Conservation (phyloP, 352 stramenopile genomes). For the Phytophthora podocarpi region DNA sequence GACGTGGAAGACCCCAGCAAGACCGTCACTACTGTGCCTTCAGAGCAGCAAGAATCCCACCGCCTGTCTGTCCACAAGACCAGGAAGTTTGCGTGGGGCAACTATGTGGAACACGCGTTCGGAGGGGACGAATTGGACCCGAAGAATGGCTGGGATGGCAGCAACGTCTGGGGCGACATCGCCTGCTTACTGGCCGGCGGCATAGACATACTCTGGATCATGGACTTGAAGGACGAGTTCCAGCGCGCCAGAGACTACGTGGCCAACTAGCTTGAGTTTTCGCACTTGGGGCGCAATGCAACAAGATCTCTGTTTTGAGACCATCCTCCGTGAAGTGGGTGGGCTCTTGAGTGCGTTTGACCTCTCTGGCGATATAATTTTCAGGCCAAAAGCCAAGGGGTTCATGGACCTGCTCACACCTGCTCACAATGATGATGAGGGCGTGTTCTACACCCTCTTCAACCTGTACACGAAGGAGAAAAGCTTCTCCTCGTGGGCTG, state of each 20-base stretch:
- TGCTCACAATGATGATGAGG: constrained; percentile 89
- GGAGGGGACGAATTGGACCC: constrained; percentile 95
- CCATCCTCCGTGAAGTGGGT: constrained; percentile 98
- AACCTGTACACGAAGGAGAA: constrained; percentile 64
- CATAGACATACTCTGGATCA: constrained; percentile 98
- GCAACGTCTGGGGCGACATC: constrained; percentile 92
- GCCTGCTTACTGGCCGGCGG: constrained; percentile 94
- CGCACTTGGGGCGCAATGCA: constrained; percentile 64
- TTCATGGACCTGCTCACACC: constrained; percentile 90
- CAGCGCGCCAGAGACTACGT: too few species aligned
- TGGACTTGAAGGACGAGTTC: constrained; percentile 94
- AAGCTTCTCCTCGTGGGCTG: constrained; percentile 44
- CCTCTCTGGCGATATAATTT: constrained; percentile 83
- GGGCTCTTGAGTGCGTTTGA: constrained; percentile 96
- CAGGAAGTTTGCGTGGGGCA: constrained; percentile 82
- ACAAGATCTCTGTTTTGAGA: constrained; percentile 97
- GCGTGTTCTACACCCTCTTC: constrained; percentile 94
- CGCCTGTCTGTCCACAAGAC: constrained; percentile 52
- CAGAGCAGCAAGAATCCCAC: constrained; percentile 44
- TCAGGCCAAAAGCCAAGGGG: constrained; percentile 93
- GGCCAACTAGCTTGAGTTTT: constrained; percentile 81
- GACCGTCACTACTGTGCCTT: constrained; percentile 25
- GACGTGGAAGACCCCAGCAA: constrained; percentile 54
- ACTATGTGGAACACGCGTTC: constrained; percentile 95
- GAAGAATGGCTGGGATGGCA: constrained; percentile 51